Evolutionary conservation across 768 basidiomycete species (phyloP).

Genomic region (Rhodotorula graminis): DNA sequence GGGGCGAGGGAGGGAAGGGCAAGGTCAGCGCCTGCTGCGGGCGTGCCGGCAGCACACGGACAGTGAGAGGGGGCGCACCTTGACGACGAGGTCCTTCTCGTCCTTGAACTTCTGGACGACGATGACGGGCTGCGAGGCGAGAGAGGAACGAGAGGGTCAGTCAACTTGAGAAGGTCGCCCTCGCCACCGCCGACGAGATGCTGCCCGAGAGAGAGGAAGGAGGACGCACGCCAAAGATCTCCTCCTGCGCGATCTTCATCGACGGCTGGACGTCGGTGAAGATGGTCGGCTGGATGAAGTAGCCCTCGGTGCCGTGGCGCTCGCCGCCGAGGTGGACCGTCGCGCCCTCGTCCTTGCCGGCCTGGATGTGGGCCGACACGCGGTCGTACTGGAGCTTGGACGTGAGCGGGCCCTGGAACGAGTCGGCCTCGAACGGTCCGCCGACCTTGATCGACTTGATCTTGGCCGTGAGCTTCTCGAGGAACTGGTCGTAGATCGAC

Average conservation of each 20-base stretch:
- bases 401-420: constrained; percentile 71
- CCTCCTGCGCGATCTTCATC: constrained; percentile 65
- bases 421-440: constrained; percentile 60
- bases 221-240: constrained; percentile 45
- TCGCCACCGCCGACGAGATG: too few species aligned
- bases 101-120: constrained; percentile 65
- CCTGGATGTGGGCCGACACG: constrained; percentile 70
- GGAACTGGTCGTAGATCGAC: constrained; percentile 71
- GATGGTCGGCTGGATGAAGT: constrained; percentile 53
- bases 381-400: constrained; percentile 66
- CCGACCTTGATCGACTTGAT: constrained; percentile 58
- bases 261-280: constrained; percentile 63
- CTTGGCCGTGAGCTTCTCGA: constrained; percentile 57
- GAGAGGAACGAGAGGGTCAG: neutral
- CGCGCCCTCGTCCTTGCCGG: constrained; percentile 68
- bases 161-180: neutral
- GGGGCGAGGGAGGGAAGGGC: too few species aligned
- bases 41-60: too few species aligned
- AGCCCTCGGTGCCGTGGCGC: constrained; percentile 59
- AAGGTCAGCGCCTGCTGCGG: too few species aligned
- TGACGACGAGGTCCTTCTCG: neutral
- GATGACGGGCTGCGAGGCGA: constrained; percentile 58
- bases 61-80: neutral
- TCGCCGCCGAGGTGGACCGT: constrained; percentile 62
- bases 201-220: neutral